Evolutionary conservation across 768 basidiomycete genomes (phyloP), one percentile per base, ranked within the genome.

Genomic region (Hericium erinaceus): DNA sequence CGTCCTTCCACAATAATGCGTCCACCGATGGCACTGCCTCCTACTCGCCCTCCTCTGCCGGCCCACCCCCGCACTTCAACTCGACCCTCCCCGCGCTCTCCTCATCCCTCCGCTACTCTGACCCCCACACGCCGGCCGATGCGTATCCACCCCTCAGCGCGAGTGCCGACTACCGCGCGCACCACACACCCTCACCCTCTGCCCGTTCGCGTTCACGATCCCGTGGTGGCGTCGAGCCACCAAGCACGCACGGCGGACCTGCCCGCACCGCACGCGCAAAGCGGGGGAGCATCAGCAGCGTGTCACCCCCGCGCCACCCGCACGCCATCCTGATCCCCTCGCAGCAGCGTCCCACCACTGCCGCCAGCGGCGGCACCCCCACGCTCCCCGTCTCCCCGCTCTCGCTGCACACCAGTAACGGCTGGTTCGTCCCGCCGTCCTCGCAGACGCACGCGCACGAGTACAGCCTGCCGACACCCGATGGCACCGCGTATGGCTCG

Each of bases 241-340:
- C 40, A 11, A 41, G 40, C 46, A 67, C 71, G 22, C 64, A 70
- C 63, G 66, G 67, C 52, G 65, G 67, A 26, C 72, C 81, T 16
- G 81, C 79, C 15, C 73, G 84, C 16, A 66, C 69, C 48, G 64
- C 69, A 24, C 66, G 76, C 52, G 66, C 80, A 18, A 75, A 86
- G 58, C 73, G 86, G 56, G 80, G 80, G 57, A 81, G 80, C 60
- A 74, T 88, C 49, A 80, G 79, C 59, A 78, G 81, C 12, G 81
- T 76, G 48, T 78, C 68, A 58, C 85, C 77, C 53, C 83, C 80
- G 41, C 74, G 51, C 68, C 40, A 41, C 11, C 40, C 40, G 40
- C 40, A 41, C 40, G 40, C 40, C 15, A 41, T 41, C 40, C 15
- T 41, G 7, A 41, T 41, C 40, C 40, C 40, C 40, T 41, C 40